Evolutionary conservation across 2,329 filamentous ascomycete species (phyloP), one percentile per base, ranked within the genome.

Genomic region (Didymella pomorum): DNA sequence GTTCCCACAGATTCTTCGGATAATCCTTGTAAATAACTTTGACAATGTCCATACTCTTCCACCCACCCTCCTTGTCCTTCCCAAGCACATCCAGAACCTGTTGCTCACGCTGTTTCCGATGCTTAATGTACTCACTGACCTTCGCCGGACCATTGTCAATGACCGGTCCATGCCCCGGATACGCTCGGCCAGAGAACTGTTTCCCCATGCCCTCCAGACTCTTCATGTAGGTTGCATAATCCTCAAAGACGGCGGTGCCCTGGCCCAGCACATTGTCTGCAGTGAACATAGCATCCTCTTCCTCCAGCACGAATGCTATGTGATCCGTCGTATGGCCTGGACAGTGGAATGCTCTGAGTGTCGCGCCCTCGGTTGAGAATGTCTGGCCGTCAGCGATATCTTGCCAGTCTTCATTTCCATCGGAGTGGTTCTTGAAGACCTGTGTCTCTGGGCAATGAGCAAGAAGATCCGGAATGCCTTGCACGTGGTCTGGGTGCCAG

Each of bases 241-340:
- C 86, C 74, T 96, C 91, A 66, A 96, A 96, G 0, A 95, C 91
- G 3, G 90, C 88, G 2, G 91, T 96, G 12, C 92, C 92, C 60
- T 96, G 91, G 1, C 93, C 93, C 2, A 97, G 83, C 1, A 97
- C 89, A 72, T 94, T 96, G 76, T 97, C 93, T 7, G 89, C 93
- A 0, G 92, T 96, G 75, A 97, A 95, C 79, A 97, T 87, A 39
- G 91, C 89, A 67, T 92, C 84, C 70, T 96, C 84, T 67, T 96
- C 91, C 44, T 88, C 84, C 4, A 96, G 78, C 5, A 93, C 75
- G 65, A 97, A 89, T 18, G 84, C 86, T 83, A 93, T 89, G 74
- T 97, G 94, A 71, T 97, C 93, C 3, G 80, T 80, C 0, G 93
- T 90, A 74, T 97, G 93, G 0, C 94, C 90, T 0, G 90, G 90